These are phyloP conservation scores for Barnettozyma sucrosica DNA, from an alignment of 805 yeast genomes.

Conservation along the genomic window DNA sequence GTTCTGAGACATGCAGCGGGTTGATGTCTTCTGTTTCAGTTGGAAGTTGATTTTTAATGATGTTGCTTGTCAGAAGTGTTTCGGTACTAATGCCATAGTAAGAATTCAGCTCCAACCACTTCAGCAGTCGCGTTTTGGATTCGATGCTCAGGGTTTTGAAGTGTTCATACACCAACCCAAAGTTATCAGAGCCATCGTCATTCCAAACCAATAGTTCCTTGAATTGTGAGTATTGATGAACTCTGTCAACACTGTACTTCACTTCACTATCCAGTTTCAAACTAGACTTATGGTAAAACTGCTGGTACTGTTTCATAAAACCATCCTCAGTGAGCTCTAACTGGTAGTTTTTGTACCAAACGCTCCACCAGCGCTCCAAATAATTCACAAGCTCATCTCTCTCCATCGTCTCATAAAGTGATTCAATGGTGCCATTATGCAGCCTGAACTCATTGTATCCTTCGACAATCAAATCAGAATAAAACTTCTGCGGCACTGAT, in stretches of 20 bases:
- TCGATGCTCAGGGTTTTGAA: constrained; percentile 3
- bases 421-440: constrained; percentile 21
- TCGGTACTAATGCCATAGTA: constrained; percentile 15
- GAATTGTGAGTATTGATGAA: constrained; percentile 9
- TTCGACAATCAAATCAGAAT: constrained; percentile 23
- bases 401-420: constrained; percentile 16
- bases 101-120: constrained; percentile 17
- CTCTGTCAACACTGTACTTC: constrained; percentile 9
- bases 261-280: constrained; percentile 15
- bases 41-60: constrained; percentile 21
- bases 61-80: constrained; percentile 13
- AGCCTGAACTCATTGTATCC: constrained; percentile 23
- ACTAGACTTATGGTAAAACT: constrained; percentile 23
- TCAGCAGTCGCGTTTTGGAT: constrained; percentile 13
- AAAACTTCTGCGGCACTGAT: constrained; percentile 24
- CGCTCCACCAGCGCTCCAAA: constrained; percentile 32
- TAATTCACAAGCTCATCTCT: constrained; percentile 13
- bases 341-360: constrained; percentile 29
- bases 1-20: constrained; percentile 7
- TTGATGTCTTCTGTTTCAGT: not conserved
- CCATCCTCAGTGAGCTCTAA: constrained; percentile 30
- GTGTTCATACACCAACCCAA: constrained; percentile 22
- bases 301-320: constrained; percentile 26
- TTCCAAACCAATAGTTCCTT: constrained; percentile 20
- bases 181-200: constrained; percentile 4